A percentile compares a stretch with the other conserved stretches of the same genome.
phyloP scores from a whole-genome alignment of 306 rosid genomes.

The Mimosa bimucronata region DNA sequence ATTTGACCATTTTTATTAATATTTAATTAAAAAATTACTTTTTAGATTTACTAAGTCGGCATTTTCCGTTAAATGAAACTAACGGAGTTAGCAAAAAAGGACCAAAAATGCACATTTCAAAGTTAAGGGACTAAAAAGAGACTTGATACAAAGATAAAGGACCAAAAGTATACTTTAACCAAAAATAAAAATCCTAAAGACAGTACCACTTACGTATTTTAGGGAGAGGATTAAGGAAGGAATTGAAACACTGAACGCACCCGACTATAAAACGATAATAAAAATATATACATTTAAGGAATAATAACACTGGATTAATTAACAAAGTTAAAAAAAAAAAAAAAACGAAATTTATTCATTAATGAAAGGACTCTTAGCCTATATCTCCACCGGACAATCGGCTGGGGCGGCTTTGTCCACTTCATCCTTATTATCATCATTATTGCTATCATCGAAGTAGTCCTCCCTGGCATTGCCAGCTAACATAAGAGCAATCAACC shows the following conservation, averaged over 20 bases:
- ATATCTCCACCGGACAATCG: conserved; percentile 23
- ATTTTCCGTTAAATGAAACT: no score
- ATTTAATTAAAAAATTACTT: no score
- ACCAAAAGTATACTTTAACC: no score
- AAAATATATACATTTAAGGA: background rate
- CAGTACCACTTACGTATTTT: background rate
- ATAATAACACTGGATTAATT: no score
- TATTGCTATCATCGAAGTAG: conserved; percentile 57
- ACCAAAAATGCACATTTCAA: no score
- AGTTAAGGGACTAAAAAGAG: no score
- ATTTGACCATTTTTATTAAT: no score
- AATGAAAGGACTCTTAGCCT: conserved; percentile 32
- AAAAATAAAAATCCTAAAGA: no score
- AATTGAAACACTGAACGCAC: background rate
- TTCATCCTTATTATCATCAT: no score
- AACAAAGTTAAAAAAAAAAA: conserved; percentile 2
- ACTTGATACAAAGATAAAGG: no score
- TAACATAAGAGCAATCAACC: conserved; percentile 89
- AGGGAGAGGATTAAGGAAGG: background rate
- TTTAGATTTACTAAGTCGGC: no score
- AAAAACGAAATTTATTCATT: background rate
- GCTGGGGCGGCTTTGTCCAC: background rate
- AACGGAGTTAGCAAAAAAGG: no score
- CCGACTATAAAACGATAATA: background rate
- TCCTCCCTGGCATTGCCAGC: conserved; percentile 84